Evolutionary conservation across 2,329 filamentous ascomycete species (phyloP).

Genomic region (Tolypocladium pustulatum): DNA sequence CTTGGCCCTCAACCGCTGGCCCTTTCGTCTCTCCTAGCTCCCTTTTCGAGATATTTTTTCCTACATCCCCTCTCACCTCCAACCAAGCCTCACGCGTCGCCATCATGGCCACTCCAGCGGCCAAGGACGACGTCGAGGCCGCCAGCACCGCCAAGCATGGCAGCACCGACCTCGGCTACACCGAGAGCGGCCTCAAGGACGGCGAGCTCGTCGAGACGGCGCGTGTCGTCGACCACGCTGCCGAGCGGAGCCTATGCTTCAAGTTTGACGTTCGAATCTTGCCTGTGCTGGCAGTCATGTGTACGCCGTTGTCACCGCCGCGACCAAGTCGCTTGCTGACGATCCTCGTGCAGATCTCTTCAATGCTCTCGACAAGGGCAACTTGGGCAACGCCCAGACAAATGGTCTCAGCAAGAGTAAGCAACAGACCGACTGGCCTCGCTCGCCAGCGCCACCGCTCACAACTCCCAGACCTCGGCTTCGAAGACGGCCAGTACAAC

Average conservation of each 20-base stretch:
- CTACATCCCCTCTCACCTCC: not conserved
- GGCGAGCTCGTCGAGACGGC: slow-evolving; percentile 11
- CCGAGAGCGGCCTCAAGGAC: slow-evolving; percentile 5
- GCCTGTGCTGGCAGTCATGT: slow-evolving; percentile 45
- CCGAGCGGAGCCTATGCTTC: slow-evolving; percentile 39
- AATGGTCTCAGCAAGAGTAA: slow-evolving; percentile 27
- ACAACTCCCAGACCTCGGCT: slow-evolving; percentile 26
- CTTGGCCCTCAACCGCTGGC: not conserved
- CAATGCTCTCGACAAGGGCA: slow-evolving; percentile 33
- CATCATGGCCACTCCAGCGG: not conserved
- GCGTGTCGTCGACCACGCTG: slow-evolving; percentile 25
- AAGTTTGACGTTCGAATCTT: slow-evolving; percentile 45
- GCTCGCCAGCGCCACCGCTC: not conserved
- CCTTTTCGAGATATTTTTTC: not conserved
- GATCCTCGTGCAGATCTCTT: slow-evolving; percentile 25
- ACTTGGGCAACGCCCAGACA: slow-evolving; percentile 46
- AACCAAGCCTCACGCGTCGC: not conserved
- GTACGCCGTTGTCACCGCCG: slow-evolving; percentile 10
- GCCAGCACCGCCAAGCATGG: slow-evolving; percentile 3
- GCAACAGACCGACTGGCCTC: not conserved
- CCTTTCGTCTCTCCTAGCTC: not conserved
- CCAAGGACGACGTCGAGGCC: slow-evolving; percentile 2
- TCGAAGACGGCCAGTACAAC: slow-evolving; percentile 58
- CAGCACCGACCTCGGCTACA: slow-evolving; percentile 5
- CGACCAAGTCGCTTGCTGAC: not conserved